These are phyloP conservation scores for Phytophthora cactorum DNA, from an alignment of 352 stramenopile species.

Conservation along the genomic window DNA sequence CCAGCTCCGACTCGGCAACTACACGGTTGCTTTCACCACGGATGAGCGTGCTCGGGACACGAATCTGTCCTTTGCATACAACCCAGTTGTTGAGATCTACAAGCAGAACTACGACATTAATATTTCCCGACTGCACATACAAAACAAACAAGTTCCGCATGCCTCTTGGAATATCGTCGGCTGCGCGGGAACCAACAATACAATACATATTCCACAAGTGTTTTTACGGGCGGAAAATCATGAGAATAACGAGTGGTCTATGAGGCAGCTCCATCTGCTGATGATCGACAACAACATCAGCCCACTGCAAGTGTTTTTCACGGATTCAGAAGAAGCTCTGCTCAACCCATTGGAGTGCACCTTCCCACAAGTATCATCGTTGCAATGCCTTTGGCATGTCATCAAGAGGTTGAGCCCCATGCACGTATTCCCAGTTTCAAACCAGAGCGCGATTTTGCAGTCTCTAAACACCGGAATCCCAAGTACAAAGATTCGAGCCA, in stretches of 20 bases:
- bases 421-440: not conserved
- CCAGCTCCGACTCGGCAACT: not conserved
- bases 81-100: not conserved
- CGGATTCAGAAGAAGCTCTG: not conserved
- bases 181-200: not conserved
- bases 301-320: not conserved
- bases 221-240: not conserved
- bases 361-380: not conserved
- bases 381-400: not conserved
- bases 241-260: not conserved
- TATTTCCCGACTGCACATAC: not conserved
- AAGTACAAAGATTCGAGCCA: not conserved
- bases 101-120: not conserved
- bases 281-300: not conserved
- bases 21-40: not conserved
- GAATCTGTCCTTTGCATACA: not conserved
- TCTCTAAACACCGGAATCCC: not conserved
- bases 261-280: not conserved
- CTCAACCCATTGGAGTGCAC: not conserved
- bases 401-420: not conserved
- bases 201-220: not conserved
- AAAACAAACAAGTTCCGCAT: constrained; percentile 1
- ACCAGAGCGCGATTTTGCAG: not conserved
- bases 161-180: not conserved
- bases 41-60: not conserved